A percentile compares a stretch with the other conserved stretches of the same genome.
Evolutionary conservation across 2,329 filamentous ascomycete species (phyloP).

Genomic region (Talaromyces sp.): DNA sequence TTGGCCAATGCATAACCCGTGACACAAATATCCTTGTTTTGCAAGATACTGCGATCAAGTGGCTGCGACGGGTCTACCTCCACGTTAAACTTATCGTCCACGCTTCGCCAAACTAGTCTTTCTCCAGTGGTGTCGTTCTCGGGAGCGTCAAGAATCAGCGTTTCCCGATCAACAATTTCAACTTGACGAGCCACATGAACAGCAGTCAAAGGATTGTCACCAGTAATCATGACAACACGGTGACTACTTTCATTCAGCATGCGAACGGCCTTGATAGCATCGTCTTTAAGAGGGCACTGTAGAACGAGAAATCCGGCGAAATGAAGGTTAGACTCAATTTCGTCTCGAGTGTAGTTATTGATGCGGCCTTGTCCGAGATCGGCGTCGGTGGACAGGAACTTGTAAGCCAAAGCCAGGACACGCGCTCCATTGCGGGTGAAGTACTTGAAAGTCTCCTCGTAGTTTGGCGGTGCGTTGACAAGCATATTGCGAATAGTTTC

Average conservation of each 20-base stretch:
- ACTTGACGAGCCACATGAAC: conserved; percentile 93
- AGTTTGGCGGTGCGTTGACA: conserved; percentile 71
- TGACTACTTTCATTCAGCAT: conserved; percentile 99
- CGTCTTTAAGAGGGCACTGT: conserved; percentile 92
- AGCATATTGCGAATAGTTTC: conserved; percentile 97
- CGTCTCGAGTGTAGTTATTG: conserved; percentile 90
- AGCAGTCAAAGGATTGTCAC: conserved; percentile 93
- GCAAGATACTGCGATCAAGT: conserved; percentile 73
- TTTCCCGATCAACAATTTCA: conserved; percentile 94
- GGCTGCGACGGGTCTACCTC: conserved; percentile 76
- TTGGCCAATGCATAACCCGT: conserved; percentile 90
- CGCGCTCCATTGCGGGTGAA: conserved; percentile 94
- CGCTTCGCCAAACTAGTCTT: conserved; percentile 85
- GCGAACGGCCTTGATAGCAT: conserved; percentile 85
- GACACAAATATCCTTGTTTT: conserved; percentile 85
- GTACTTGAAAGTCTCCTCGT: conserved; percentile 97
- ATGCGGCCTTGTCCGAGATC: conserved; percentile 80
- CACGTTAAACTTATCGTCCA: conserved; percentile 83
- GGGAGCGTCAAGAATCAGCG: conserved; percentile 88
- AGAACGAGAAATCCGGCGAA: conserved; percentile 96
- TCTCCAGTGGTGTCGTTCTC: conserved; percentile 79
- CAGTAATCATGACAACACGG: conserved; percentile 97
- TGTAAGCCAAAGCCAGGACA: conserved; percentile 89
- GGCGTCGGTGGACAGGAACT: conserved; percentile 73
- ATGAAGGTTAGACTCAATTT: conserved; percentile 73